Base-by-base conservation (phyloP, 1,284 basidiomycete genomes). In the Coriolopsis trogii region DNA sequence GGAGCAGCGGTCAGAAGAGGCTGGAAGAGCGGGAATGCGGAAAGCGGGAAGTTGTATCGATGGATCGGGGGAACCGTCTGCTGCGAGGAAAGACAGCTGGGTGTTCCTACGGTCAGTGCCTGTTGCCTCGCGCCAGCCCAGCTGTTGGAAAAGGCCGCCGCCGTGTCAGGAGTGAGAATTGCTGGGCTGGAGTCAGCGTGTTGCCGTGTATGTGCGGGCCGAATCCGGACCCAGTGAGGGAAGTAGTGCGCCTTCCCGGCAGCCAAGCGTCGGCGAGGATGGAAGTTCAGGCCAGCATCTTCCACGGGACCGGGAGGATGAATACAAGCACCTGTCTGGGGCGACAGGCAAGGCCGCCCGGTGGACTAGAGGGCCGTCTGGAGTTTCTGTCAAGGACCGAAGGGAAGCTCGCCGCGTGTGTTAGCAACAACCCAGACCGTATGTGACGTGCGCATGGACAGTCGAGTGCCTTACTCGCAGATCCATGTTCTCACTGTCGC, bases 211-310 rank as follows among this genome's bases (percentile, higher is more conserved):
- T 24, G 29, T 50, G 34, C 41, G 48, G 30, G 16, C 41, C 41
- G 49, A 50, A 34, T 13, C 20, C 47, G 33, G 49, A n/a, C 23
- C 30, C 41, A 50, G 44, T 24, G 42, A 50, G 49, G 49, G 41
- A 26, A 23, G 23, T 23, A 24, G 28, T 21, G 28, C 8, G 41
- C 40, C 42, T 31, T 50, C n/a, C 48, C 21, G 40, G 47, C 25
- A 26, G 47, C 47, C 28, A 36, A 42, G 31, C n/a, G n/a, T 37
- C 40, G 31, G 34, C 26, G 20, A 37, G 34, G 33, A 28, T 10
- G 48, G 28, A 36, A 29, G 25, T n/a, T n/a, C n/a, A 31, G 25
- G 21, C 18, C 23, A 25, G 41, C 24, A 20, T 26, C 24, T 9
- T 15, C 33, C 21, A 21, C 41, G 20, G 40, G 41, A 15, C 26